A percentile compares a stretch with the other conserved stretches of the same genome.
Evolutionary conservation across 23 red algal genomes (phyloP).

Genomic region (Gracilaria caudata): DNA sequence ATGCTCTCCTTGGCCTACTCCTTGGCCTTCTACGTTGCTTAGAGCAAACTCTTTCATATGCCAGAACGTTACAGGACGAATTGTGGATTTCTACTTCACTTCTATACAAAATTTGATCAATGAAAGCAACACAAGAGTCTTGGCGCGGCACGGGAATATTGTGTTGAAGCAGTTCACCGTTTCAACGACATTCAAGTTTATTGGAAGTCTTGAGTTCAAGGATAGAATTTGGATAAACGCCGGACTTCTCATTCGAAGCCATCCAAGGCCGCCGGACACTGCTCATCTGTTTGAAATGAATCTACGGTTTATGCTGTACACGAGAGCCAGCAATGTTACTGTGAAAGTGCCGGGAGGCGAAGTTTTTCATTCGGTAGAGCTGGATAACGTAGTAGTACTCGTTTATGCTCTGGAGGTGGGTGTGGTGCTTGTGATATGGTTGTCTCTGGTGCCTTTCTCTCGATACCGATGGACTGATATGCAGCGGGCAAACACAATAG

Average conservation of each 20-base stretch:
- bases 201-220: not conserved
- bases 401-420: not conserved
- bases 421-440: not conserved
- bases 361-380: not conserved
- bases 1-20: too few species aligned
- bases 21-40: too few species aligned
- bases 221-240: not conserved
- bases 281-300: too few species aligned
- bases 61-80: too few species aligned
- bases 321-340: not conserved
- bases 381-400: not conserved
- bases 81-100: too few species aligned
- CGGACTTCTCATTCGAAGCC: not conserved
- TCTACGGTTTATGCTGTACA: not conserved
- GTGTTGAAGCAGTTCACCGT: not conserved
- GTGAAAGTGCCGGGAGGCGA: not conserved
- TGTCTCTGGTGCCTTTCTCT: not conserved
- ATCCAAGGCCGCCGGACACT: not conserved
- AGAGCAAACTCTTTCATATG: too few species aligned
- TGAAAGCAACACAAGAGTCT: not conserved
- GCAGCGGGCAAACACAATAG: not conserved
- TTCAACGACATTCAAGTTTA: constrained; percentile 4
- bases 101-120: too few species aligned
- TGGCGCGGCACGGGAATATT: not conserved
- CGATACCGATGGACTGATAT: not conserved